Conservation (phyloP, 768 basidiomycete genomes). For the Hirschioporus abietinus region DNA sequence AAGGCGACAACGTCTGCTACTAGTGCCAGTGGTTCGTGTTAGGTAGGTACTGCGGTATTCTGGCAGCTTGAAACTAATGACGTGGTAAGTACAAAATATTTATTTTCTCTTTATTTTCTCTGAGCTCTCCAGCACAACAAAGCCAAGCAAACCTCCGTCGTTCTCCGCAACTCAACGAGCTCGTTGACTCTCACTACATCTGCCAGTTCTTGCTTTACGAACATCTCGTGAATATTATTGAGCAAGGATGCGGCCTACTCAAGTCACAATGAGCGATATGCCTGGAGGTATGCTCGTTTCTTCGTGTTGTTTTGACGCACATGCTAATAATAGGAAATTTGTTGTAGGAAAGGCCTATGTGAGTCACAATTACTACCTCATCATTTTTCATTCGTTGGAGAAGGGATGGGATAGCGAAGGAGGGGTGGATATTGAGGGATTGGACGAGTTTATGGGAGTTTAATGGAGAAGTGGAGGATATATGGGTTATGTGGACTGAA, state of each 20-base stretch:
- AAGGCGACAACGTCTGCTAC: too few relatives aligned
- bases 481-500: background rate
- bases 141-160: background rate
- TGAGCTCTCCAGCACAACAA: background rate
- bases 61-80: too few relatives aligned
- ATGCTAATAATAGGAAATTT: slow-evolving; percentile 7
- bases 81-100: background rate
- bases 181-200: background rate
- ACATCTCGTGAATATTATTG: background rate
- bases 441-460: background rate
- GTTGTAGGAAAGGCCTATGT: slow-evolving; percentile 73
- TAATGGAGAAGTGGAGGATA: background rate
- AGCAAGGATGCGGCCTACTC: slow-evolving; percentile 54
- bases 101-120: background rate
- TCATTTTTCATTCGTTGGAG: too few relatives aligned
- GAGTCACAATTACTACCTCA: slow-evolving; percentile 29
- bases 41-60: background rate
- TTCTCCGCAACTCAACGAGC: background rate
- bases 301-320: slow-evolving; percentile 4
- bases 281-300: slow-evolving; percentile 61
- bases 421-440: background rate
- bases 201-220: background rate
- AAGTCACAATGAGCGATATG: slow-evolving; percentile 65
- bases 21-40: background rate
- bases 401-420: too few relatives aligned